A percentile compares a stretch with the other conserved stretches of the same genome.
phyloP scores from a whole-genome alignment of 2,329 filamentous ascomycete species.

The Chalara sp. region DNA sequence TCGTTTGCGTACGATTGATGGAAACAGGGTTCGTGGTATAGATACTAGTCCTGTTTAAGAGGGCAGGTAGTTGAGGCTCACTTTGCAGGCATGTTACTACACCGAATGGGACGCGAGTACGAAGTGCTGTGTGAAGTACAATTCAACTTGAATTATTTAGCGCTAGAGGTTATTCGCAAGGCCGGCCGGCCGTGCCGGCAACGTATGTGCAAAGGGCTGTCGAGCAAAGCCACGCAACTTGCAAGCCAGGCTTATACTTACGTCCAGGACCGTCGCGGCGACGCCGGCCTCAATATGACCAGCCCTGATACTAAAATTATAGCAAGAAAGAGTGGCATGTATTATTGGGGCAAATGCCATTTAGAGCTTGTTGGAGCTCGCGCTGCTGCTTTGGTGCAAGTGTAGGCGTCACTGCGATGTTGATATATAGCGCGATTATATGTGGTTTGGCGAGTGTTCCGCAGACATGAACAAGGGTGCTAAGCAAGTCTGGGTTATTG shows the following conservation, averaged over 20 bases:
- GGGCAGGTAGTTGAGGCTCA: background rate
- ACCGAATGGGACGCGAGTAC: background rate
- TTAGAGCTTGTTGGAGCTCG: background rate
- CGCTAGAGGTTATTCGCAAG: background rate
- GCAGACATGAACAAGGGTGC: background rate
- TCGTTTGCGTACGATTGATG: background rate
- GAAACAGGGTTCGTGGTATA: background rate
- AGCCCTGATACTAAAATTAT: background rate
- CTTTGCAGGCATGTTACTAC: background rate
- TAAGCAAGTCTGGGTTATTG: background rate
- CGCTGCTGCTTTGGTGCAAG: background rate
- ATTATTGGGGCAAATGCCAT: background rate
- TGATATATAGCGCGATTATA: background rate
- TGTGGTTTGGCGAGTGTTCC: background rate
- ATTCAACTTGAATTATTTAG: background rate
- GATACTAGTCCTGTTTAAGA: background rate
- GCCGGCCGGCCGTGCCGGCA: background rate
- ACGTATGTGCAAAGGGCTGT: background rate
- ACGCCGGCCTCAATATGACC: background rate
- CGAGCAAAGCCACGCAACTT: background rate
- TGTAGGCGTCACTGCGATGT: background rate
- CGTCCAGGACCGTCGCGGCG: background rate
- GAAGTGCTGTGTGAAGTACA: background rate
- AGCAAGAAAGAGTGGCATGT: background rate
- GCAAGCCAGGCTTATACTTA: background rate